These are phyloP conservation scores for Bjerkandera adusta DNA, from an alignment of 1,284 basidiomycete genomes.

Conservation along the genomic window DNA sequence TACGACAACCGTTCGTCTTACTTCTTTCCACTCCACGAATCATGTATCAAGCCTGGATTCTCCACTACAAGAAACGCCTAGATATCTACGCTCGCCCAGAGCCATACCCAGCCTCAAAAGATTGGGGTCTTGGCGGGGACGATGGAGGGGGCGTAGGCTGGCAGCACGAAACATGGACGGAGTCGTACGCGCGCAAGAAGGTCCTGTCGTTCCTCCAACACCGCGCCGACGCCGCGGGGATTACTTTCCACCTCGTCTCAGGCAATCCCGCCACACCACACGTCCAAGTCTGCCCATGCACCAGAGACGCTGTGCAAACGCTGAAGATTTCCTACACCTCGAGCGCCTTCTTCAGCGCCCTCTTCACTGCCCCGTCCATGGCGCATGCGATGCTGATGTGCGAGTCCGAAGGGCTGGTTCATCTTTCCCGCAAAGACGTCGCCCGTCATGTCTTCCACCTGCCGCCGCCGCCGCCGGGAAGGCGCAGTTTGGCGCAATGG, in stretches of 20 bases:
- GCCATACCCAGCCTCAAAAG: constrained; percentile 37
- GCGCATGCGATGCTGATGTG: constrained; percentile 20
- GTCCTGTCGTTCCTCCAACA: constrained; percentile 35
- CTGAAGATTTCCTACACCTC: constrained; percentile 52
- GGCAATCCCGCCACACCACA: constrained; percentile 33
- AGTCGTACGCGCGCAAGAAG: constrained; percentile 36
- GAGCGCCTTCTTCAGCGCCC: constrained; percentile 49
- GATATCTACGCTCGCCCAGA: constrained; percentile 68
- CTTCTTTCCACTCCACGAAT: constrained; percentile 65
- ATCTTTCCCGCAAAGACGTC: too few species aligned
- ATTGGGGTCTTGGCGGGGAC: constrained; percentile 4
- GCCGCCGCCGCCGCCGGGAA: too few species aligned
- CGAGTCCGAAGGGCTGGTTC: too few species aligned
- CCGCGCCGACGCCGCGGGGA: constrained; percentile 32
- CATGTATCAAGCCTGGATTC: constrained; percentile 59
- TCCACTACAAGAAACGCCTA: constrained; percentile 65
- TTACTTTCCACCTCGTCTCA: constrained; percentile 39
- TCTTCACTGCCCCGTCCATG: constrained; percentile 41
- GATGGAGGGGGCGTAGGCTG: constrained; percentile 43
- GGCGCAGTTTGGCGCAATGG: too few species aligned
- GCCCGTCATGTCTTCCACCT: constrained; percentile 7
- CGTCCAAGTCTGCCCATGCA: constrained; percentile 20
- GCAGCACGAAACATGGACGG: constrained; percentile 40
- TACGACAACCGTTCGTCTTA: constrained; percentile 52
- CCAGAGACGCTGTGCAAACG: constrained; percentile 6